Conservation (phyloP, 1,284 basidiomycete species). For the Kalmanozyma brasiliensis region DNA sequence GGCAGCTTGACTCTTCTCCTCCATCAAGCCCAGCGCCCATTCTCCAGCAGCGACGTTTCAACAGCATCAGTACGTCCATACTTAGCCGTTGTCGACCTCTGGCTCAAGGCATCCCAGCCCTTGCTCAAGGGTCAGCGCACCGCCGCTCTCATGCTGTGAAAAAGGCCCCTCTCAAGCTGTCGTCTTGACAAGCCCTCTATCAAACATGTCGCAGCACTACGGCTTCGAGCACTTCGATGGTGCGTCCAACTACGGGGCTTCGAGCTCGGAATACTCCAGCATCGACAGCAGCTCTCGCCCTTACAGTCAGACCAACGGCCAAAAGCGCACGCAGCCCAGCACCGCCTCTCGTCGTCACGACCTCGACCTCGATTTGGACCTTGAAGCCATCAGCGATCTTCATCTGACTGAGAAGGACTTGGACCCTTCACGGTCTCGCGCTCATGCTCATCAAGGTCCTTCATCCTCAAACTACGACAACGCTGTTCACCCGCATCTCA, state of each 20-base stretch:
- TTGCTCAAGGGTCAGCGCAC: too few relatives aligned
- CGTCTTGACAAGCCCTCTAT: neutral
- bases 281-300: conserved; percentile 14
- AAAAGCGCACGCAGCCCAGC: conserved; percentile 20
- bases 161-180: too few relatives aligned
- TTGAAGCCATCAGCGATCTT: conserved; percentile 53
- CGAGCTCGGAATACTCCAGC: conserved; percentile 51
- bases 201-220: conserved; percentile 47
- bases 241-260: conserved; percentile 45
- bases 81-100: too few relatives aligned
- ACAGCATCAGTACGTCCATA: too few relatives aligned
- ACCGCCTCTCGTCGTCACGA: conserved; percentile 15
- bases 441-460: conserved; percentile 8
- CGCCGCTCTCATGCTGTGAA: conserved; percentile 22
- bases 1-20: too few relatives aligned
- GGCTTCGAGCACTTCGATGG: conserved; percentile 61
- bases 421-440: conserved; percentile 24
- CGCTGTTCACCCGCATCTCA: conserved; percentile 4
- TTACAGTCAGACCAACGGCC: conserved; percentile 8
- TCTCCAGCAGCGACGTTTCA: too few relatives aligned
- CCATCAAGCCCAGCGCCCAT: too few relatives aligned
- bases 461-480: neutral
- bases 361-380: conserved; percentile 56
- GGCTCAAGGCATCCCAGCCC: too few relatives aligned
- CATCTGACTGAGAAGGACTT: conserved; percentile 45